Evolutionary conservation across 768 basidiomycete species (phyloP).

Genomic region (Antrodiella citrinella): DNA sequence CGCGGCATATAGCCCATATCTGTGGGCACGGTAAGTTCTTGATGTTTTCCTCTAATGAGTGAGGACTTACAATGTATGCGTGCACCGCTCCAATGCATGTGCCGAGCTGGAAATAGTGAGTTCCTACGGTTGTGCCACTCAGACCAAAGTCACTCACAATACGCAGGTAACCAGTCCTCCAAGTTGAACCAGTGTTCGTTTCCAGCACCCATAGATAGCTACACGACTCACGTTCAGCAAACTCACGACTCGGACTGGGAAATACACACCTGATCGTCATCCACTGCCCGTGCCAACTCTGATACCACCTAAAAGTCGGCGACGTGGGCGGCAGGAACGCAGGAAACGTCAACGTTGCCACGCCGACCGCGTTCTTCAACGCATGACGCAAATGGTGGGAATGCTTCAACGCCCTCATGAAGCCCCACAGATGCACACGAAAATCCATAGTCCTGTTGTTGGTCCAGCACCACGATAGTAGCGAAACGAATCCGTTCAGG

Average conservation of each 20-base stretch:
- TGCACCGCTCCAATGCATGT: slow-evolving; percentile 25
- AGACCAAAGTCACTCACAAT: too few species aligned
- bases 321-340: slow-evolving; percentile 30
- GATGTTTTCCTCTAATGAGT: too few species aligned
- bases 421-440: slow-evolving; percentile 26
- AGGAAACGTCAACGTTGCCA: slow-evolving; percentile 33
- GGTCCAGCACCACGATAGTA: slow-evolving; percentile 13
- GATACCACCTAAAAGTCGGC: slow-evolving; percentile 32
- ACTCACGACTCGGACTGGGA: background rate
- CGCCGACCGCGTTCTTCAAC: slow-evolving; percentile 36
- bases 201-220: slow-evolving; percentile 43
- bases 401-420: slow-evolving; percentile 24
- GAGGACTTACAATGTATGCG: slow-evolving; percentile 26
- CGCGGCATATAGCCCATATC: slow-evolving; percentile 31
- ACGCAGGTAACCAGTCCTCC: slow-evolving; percentile 37
- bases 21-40: too few species aligned
- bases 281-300: slow-evolving; percentile 35
- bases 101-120: slow-evolving; percentile 16
- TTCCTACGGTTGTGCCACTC: too few species aligned
- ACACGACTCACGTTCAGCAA: background rate
- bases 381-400: slow-evolving; percentile 39
- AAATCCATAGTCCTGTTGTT: slow-evolving; percentile 17
- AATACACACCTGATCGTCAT: slow-evolving; percentile 32
- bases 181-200: slow-evolving; percentile 45
- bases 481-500: slow-evolving; percentile 11